Evolutionary conservation across 192 early-diverging fungal species (phyloP).

Genomic region (Phycomyces nitens): DNA sequence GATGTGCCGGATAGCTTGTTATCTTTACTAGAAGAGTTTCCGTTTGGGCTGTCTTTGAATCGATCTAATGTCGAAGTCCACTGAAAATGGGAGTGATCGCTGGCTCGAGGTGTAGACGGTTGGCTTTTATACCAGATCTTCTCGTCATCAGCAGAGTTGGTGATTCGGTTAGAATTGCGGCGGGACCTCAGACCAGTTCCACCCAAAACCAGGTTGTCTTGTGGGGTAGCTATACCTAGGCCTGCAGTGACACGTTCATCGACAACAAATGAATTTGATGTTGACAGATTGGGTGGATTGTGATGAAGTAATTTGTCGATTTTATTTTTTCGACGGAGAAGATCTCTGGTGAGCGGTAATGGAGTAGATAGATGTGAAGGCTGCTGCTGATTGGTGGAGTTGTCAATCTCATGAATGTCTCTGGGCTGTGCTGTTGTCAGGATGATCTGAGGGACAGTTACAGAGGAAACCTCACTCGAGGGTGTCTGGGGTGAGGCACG

Average conservation of each 20-base stretch:
- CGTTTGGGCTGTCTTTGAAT: background rate
- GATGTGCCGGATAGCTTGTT: background rate
- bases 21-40: background rate
- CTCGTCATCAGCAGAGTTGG: background rate
- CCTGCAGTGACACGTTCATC: constrained; percentile 25
- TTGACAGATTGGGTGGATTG: background rate
- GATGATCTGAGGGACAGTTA: background rate
- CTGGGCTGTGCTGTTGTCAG: background rate
- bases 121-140: background rate
- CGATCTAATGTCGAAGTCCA: background rate
- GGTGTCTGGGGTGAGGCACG: background rate
- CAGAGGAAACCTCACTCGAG: background rate
- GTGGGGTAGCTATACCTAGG: constrained; percentile 12
- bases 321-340: constrained; percentile 25
- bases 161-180: background rate
- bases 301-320: constrained; percentile 18
- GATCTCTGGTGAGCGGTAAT: constrained; percentile 30
- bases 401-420: background rate
- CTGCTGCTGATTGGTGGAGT: background rate
- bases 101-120: background rate
- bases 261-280: constrained; percentile 1
- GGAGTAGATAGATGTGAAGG: constrained; percentile 8
- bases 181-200: background rate
- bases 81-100: background rate
- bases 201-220: background rate